Evolutionary conservation across 2,329 filamentous ascomycete genomes (phyloP), one percentile per base, ranked within the genome.

Genomic region (Paraconiothyrium sp.): DNA sequence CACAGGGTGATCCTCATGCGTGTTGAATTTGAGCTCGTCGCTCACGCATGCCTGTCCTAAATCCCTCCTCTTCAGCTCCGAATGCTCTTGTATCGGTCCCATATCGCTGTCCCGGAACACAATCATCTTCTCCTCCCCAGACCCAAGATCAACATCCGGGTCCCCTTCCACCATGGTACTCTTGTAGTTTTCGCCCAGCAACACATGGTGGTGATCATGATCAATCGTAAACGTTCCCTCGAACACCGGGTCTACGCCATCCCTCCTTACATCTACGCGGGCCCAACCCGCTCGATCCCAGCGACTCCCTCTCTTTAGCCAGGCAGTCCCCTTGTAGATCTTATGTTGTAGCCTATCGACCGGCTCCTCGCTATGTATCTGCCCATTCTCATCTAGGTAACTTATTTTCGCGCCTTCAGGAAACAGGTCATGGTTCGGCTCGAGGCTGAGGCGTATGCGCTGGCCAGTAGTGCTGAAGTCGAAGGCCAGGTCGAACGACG

Each of bases 81-180:
- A 79, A 58, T 86, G 85, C 41, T 80, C 78, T n/a, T 73, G 73
- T 64, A 71, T 74, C 61, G 75, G 70, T 20, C 76, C 71, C 72
- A 97, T 88, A 77, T 99, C 95, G 32, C 93, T 97, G 75, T 98
- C 94, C 67, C 94, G 88, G 85, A 92, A 98, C 1, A 97, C 86
- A 39, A 97, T 85, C 94, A 99, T 95, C 74, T 88, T 90, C 63
- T 97, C 92, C 35, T 86, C 4, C 82, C 84, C 49, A 82, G 79
- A 34, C 22, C 35, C 50, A 14, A 83, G 75, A 35, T 85, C 80
- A 8, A 92, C 76, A 30, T 85, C 82, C 2, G 93, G 92, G 76
- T 99, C 95, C 48, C 81, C 77, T 63, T 92, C 88, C 8, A 54
- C 35, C 50, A 73, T 67, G 35, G 87, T 90, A 59, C 49, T 84